Conservation (phyloP, 108 stramenopile species). For the Discostella stelligeroides region DNA sequence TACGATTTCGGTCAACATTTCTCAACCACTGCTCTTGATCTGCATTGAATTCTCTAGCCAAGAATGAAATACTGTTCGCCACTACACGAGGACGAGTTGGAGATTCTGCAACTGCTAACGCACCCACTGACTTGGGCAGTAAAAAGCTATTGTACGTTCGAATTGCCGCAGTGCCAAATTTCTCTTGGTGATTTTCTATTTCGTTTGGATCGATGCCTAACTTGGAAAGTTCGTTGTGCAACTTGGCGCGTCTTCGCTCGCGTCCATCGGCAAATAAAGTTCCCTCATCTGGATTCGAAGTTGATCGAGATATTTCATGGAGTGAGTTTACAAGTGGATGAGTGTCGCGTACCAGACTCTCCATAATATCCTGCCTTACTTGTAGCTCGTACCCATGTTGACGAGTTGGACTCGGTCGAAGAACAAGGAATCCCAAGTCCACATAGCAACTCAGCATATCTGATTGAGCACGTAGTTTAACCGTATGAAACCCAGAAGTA, state of each 20-base stretch:
- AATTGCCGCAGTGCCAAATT: slow-evolving; percentile 52
- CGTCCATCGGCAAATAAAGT: slow-evolving; percentile 36
- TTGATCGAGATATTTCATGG: slow-evolving; percentile 27
- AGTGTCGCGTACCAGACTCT: neutral
- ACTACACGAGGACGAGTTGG: slow-evolving; percentile 57
- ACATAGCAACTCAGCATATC: slow-evolving; percentile 78
- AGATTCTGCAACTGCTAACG: slow-evolving; percentile 56
- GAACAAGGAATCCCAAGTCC: slow-evolving; percentile 69
- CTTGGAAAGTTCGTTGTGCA: slow-evolving; percentile 42
- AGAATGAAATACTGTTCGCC: slow-evolving; percentile 62
- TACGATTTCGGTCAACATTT: slow-evolving; percentile 53
- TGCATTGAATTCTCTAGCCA: slow-evolving; percentile 49
- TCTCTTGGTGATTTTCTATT: slow-evolving; percentile 42
- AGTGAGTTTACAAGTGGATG: neutral
- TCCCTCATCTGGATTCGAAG: slow-evolving; percentile 43
- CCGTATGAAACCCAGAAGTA: slow-evolving; percentile 12
- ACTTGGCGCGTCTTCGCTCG: slow-evolving; percentile 35
- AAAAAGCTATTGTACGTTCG: slow-evolving; percentile 59
- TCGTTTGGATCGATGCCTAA: slow-evolving; percentile 47
- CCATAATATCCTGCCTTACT: slow-evolving; percentile 7
- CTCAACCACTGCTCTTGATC: slow-evolving; percentile 60
- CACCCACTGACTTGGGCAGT: slow-evolving; percentile 56
- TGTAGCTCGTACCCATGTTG: slow-evolving; percentile 90
- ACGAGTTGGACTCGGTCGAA: slow-evolving; percentile 63
- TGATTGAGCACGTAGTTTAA: slow-evolving; percentile 66